Percentiles rank a stretch among this genome's conserved stretches.
Conservation (phyloP, 495 filamentous ascomycete genomes). For the Tuber umbilicatum region DNA sequence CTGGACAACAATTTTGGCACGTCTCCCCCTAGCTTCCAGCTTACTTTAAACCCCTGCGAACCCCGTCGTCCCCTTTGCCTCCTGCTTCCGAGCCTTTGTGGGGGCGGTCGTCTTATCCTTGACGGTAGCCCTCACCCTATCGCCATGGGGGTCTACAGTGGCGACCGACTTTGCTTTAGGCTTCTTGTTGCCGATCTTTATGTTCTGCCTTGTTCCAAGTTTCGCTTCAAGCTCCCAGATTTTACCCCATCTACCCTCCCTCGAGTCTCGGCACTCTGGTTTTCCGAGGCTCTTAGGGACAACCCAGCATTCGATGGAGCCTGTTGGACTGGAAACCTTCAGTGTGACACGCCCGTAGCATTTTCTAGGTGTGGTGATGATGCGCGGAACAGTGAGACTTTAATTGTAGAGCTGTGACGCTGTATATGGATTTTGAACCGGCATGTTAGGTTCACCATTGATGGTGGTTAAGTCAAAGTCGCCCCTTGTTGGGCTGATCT, state of each 20-base stretch:
- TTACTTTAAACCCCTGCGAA: not conserved
- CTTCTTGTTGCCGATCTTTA: conserved; percentile 46
- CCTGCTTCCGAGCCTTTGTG: not conserved
- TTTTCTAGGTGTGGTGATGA: conserved; percentile 74
- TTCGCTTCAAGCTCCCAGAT: conserved; percentile 93
- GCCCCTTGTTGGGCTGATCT: conserved; percentile 8
- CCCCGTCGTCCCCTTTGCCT: not conserved
- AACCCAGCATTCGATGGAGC: conserved; percentile 86
- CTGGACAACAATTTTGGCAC: too few species aligned
- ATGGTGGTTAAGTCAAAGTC: conserved; percentile 34
- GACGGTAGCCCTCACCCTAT: conserved; percentile 33
- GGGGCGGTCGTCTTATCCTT: conserved; percentile 19
- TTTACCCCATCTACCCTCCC: conserved; percentile 86
- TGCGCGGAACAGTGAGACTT: too few species aligned
- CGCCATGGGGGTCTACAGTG: conserved; percentile 27
- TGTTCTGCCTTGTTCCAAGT: conserved; percentile 57
- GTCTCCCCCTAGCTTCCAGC: too few species aligned
- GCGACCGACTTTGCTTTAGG: conserved; percentile 27
- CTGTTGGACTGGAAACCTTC: conserved; percentile 82
- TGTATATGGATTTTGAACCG: conserved; percentile 40
- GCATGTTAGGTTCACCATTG: not conserved
- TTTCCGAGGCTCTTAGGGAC: conserved; percentile 74
- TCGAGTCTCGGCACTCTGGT: conserved; percentile 78
- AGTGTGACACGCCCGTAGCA: conserved; percentile 77
- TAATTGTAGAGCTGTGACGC: conserved; percentile 44